These are phyloP conservation scores for Cyclotella distinguenda DNA, from an alignment of 108 stramenopile genomes.

Conservation along the genomic window DNA sequence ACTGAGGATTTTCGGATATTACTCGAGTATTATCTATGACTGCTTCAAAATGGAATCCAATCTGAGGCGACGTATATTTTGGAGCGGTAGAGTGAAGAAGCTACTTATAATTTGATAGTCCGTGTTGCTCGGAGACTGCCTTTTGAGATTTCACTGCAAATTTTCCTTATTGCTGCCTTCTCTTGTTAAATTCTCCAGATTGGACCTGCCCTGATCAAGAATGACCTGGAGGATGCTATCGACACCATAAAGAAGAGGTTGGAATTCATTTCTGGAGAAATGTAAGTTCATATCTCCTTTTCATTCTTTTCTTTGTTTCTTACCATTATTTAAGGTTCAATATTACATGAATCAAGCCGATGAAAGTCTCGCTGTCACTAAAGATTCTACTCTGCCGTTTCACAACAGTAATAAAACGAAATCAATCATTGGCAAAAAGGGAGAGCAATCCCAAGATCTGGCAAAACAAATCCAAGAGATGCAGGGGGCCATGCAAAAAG, in stretches of 20 bases:
- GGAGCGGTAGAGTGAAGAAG: neutral
- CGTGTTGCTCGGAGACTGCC: neutral
- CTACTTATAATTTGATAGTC: neutral
- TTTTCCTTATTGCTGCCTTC: neutral
- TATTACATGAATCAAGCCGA: neutral
- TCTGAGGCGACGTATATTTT: neutral
- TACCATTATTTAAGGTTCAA: neutral
- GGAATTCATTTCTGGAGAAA: constrained; percentile 82
- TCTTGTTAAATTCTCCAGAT: neutral
- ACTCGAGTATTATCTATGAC: neutral
- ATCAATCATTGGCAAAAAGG: constrained; percentile 50
- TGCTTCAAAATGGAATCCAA: neutral
- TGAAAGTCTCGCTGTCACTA: too few species aligned
- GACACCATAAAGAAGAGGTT: constrained; percentile 83
- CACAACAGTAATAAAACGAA: constrained; percentile 53
- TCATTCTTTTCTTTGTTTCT: neutral
- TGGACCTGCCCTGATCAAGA: constrained; percentile 89
- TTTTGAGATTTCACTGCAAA: neutral
- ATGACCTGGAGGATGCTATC: constrained; percentile 88
- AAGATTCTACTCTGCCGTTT: neutral
- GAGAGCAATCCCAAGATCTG: constrained; percentile 57
- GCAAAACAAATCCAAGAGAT: constrained; percentile 76
- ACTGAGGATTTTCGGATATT: too few species aligned
- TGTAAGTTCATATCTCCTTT: constrained; percentile 28
- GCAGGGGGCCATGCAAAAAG: constrained; percentile 80